Conservation (phyloP, 306 rosid genomes). For the Canavalia gladiata region DNA sequence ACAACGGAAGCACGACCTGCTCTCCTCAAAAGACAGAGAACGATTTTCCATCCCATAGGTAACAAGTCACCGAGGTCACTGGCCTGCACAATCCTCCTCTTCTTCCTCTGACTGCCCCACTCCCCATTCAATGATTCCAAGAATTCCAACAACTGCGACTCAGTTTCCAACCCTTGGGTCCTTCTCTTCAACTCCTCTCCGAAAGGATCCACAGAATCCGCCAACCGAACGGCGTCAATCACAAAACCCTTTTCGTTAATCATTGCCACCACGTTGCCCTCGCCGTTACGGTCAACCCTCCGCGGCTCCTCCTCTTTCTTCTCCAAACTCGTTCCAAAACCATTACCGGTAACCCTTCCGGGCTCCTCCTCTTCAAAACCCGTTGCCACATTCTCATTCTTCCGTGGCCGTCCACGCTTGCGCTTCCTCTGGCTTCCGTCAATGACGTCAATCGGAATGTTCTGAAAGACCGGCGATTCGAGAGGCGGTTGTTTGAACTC, state of each 20-base stretch:
- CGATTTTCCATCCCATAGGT: constrained; percentile 75
- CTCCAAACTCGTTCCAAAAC: too few species aligned
- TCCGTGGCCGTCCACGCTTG: constrained; percentile 85
- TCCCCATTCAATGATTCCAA: constrained; percentile 67
- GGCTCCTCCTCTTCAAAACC: constrained; percentile 30
- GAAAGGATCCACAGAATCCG: constrained; percentile 59
- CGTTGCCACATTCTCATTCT: constrained; percentile 46
- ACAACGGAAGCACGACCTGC: constrained; percentile 54
- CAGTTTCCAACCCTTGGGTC: constrained; percentile 67
- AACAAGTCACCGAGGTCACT: constrained; percentile 53
- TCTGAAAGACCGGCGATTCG: not conserved
- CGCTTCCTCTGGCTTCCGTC: constrained; percentile 51
- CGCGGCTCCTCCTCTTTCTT: too few species aligned
- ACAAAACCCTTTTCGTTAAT: constrained; percentile 45
- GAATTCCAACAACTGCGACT: constrained; percentile 62
- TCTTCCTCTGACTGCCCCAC: constrained; percentile 77
- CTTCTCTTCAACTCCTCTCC: constrained; percentile 68
- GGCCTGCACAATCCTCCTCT: constrained; percentile 73
- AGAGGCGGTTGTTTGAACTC: constrained; percentile 47
- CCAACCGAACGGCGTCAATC: constrained; percentile 55
- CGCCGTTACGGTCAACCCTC: not conserved
- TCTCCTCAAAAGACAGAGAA: constrained; percentile 62
- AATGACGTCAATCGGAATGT: constrained; percentile 40
- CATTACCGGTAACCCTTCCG: not conserved
- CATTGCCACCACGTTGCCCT: not conserved